Base-by-base conservation (phyloP, 768 basidiomycete species). In the Tylopilus plumbeoviolaceoides region DNA sequence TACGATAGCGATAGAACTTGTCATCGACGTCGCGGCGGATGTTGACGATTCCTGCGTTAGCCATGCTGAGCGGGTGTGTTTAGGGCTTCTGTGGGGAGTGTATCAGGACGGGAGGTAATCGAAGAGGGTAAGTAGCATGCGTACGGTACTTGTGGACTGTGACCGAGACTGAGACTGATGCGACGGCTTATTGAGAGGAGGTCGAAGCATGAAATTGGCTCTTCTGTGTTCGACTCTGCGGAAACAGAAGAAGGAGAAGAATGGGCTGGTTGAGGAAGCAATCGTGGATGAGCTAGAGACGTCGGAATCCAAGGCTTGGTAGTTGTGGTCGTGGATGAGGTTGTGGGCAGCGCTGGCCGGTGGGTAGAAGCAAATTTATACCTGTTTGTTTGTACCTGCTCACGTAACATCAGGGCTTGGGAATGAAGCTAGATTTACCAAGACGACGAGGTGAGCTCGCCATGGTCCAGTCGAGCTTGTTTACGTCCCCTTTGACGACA, bases 1-100 rank as follows among this genome's bases (percentile, higher is more conserved):
- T 99, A 59, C 92, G 89, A 80, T 94, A 94, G 61, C 91, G 91
- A 71, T 95, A 95, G 70, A 94, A 95, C 73, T 91, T 91, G 79
- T 95, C 91, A 75, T 93, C 90, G 77, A 95, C 91, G 75, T 95
- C 92, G 63, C 92, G 89, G 73, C 92, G 89, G 68, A 95, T 89
- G 77, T 95, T 95, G 51, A 95, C 92, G 68, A 85, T 78, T 72
- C 83, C 84, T 71, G 83, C 71, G 59, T 61, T 78, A 75, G 91
- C 89, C 91, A 93, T 95, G 69, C 67, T 92, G 87, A 82, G 79
- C 75, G 72, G 57, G 61, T 28, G 51, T 53, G 60, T 78, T 87
- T 74, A 89, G 63, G 81, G 85, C 87, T 89, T 57, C 5, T 40
- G 45, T 7, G 31, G 3, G 14, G 14, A 14, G 41, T 47, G 41